Evolutionary conservation across 177 flowering plant species (phyloP).

Genomic region (Vitis hybrid): DNA sequence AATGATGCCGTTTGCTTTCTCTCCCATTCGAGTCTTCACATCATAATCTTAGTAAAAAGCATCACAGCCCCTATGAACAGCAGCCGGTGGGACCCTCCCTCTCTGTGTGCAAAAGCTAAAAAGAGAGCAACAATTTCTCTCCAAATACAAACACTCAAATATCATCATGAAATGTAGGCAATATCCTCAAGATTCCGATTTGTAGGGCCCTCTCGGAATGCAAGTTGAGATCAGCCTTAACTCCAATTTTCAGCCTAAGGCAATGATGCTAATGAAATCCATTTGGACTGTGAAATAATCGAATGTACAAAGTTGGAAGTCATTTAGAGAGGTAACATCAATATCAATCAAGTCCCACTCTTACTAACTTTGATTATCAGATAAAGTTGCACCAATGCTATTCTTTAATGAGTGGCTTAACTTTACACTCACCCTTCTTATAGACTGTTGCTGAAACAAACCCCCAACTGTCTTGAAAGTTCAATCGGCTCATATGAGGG

Average conservation of each 20-base stretch:
- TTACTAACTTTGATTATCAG: background rate
- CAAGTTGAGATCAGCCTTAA: conserved; percentile 6
- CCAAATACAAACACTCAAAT: conserved; percentile 6
- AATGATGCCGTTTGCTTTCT: background rate
- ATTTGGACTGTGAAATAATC: background rate
- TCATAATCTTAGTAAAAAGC: background rate
- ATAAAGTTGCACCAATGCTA: conserved; percentile 2
- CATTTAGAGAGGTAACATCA: too few species aligned
- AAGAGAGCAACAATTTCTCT: conserved; percentile 2
- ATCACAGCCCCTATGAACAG: background rate
- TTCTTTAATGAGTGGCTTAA: conserved; percentile 18
- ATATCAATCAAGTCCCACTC: background rate
- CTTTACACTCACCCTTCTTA: background rate
- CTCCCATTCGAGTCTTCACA: background rate
- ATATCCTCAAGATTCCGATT: conserved; percentile 25
- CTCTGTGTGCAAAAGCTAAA: conserved; percentile 2
- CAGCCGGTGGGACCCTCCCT: conserved; percentile 8
- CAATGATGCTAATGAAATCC: background rate
- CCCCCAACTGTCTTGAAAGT: too few species aligned
- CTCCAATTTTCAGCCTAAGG: background rate
- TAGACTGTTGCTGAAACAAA: too few species aligned
- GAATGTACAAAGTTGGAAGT: conserved; percentile 9
- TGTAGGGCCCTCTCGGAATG: conserved; percentile 10
- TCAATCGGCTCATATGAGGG: too few species aligned
- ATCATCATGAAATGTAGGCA: conserved; percentile 14